Evolutionary conservation across 2,329 filamentous ascomycete species (phyloP).

Genomic region (Byssoonygena ceratinophila): DNA sequence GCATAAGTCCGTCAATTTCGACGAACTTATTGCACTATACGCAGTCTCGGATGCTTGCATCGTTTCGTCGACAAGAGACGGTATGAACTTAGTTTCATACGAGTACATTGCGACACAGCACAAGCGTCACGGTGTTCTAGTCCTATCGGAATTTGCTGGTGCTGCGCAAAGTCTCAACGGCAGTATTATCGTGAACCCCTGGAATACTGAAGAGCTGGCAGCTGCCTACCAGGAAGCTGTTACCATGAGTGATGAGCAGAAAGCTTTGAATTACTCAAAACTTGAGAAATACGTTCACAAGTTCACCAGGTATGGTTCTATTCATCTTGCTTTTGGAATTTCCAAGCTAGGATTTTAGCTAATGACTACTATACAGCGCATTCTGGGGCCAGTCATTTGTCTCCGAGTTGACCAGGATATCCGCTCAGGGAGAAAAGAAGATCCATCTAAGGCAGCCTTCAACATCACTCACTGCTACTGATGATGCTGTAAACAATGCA

Average conservation of each 20-base stretch:
- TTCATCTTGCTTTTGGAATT: background rate
- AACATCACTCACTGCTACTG: background rate
- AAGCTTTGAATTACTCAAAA: constrained; percentile 78
- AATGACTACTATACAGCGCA: constrained; percentile 43
- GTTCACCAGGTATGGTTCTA: constrained; percentile 60
- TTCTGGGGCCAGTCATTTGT: constrained; percentile 97
- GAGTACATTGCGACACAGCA: constrained; percentile 95
- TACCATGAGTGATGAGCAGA: constrained; percentile 84
- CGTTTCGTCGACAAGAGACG: constrained; percentile 89
- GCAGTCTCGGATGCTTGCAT: constrained; percentile 85
- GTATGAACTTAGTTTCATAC: constrained; percentile 97
- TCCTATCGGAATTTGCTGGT: constrained; percentile 92
- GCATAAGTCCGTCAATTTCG: constrained; percentile 89
- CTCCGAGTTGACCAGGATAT: constrained; percentile 59
- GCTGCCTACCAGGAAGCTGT: constrained; percentile 93
- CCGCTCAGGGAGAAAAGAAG: constrained; percentile 43
- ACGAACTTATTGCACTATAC: constrained; percentile 88
- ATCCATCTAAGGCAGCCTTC: constrained; percentile 28
- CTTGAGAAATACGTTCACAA: constrained; percentile 92
- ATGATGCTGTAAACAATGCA: background rate
- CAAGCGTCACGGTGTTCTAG: constrained; percentile 82
- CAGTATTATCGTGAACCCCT: constrained; percentile 89
- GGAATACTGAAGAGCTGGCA: constrained; percentile 94
- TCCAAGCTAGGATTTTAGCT: no score
- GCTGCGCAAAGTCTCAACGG: constrained; percentile 91